Conservation (phyloP, 176 grass and related monocot genomes). For the Themeda triandra region DNA sequence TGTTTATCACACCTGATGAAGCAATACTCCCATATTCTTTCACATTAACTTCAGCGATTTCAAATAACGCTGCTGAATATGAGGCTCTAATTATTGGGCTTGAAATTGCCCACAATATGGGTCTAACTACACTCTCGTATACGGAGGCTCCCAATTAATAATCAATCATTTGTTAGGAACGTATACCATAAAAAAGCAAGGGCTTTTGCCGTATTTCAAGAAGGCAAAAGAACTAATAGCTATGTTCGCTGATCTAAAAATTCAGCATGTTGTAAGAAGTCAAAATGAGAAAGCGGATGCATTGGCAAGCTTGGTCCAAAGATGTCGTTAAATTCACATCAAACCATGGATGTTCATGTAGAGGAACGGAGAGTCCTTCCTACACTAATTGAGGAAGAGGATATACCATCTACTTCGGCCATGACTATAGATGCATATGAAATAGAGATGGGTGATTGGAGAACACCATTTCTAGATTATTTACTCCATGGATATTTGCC, state of each 20-base stretch:
- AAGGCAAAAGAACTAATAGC: neutral
- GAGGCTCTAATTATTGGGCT: neutral
- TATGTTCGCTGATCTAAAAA: neutral
- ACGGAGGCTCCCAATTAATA: neutral
- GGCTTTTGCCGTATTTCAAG: neutral
- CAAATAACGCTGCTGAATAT: neutral
- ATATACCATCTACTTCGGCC: rapidly evolving
- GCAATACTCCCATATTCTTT: neutral
- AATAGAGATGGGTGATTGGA: neutral
- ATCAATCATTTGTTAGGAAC: neutral
- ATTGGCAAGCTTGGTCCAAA: neutral
- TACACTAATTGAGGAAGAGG: neutral
- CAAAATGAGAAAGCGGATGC: neutral
- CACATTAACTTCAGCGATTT: neutral
- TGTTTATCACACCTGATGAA: neutral
- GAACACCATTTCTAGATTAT: neutral
- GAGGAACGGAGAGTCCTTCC: neutral
- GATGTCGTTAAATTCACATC: neutral
- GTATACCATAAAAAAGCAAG: neutral
- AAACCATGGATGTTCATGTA: neutral
- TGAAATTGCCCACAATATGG: neutral
- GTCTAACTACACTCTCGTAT: neutral
- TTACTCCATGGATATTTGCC: neutral
- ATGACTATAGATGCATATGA: neutral
- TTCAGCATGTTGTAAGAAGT: neutral